phyloP scores from a whole-genome alignment of 2,329 filamentous ascomycete genomes.

The Talaromyces pinophilus region DNA sequence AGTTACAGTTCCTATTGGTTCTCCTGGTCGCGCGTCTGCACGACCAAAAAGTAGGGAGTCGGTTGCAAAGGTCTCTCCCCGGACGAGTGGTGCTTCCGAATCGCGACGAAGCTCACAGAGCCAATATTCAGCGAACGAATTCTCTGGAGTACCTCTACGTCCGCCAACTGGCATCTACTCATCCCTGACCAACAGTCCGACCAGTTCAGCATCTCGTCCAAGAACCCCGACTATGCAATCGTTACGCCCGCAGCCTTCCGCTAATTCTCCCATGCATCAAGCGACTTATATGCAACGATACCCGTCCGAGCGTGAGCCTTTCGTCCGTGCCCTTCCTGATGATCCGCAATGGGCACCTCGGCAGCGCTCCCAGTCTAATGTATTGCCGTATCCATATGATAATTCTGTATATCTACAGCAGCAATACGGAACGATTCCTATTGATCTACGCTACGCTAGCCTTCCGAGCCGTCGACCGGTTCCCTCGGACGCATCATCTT shows the following conservation, averaged over 20 bases:
- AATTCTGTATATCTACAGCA: conserved; percentile 32
- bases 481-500: conserved; percentile 20
- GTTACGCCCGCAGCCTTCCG: conserved; percentile 39
- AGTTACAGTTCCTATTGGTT: conserved; percentile 10
- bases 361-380: conserved; percentile 39
- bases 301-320: conserved; percentile 29
- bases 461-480: conserved; percentile 30
- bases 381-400: conserved; percentile 35
- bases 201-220: conserved; percentile 45
- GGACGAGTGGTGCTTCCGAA: conserved; percentile 21
- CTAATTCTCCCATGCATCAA: conserved; percentile 40
- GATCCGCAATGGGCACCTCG: conserved; percentile 51
- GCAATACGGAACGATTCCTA: conserved; percentile 29
- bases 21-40: conserved; percentile 1
- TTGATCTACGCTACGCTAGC: conserved; percentile 36
- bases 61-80: conserved; percentile 24
- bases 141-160: conserved; percentile 5
- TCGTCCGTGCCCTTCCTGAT: conserved; percentile 49
- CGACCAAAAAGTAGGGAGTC: conserved; percentile 27
- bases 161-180: conserved; percentile 10
- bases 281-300: conserved; percentile 37
- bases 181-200: conserved; percentile 35
- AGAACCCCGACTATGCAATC: conserved; percentile 46
- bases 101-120: conserved; percentile 39
- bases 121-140: conserved; percentile 9